These are phyloP conservation scores for Agaricus subrufescens DNA, from an alignment of 768 basidiomycete genomes.

Conservation along the genomic window DNA sequence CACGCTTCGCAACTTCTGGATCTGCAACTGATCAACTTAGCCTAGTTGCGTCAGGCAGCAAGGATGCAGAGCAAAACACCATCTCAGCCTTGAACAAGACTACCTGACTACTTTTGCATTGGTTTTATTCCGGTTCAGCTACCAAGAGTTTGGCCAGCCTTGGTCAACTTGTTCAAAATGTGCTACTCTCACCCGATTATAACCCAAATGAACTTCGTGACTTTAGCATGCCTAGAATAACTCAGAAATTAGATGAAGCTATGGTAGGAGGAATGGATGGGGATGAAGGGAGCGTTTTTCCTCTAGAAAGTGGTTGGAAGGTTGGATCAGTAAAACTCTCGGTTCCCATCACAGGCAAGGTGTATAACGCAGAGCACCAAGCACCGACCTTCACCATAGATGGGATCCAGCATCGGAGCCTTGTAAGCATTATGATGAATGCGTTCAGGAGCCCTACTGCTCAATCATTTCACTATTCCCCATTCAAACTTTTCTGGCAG, in stretches of 20 bases:
- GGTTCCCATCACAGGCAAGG: conserved; percentile 18
- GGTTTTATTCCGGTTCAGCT: not conserved
- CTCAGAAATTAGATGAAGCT: not conserved
- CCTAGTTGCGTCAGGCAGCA: not conserved
- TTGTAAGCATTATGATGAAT: conserved; percentile 9
- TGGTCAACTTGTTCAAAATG: conserved; percentile 16
- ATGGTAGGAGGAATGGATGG: not conserved
- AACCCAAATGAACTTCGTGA: conserved; percentile 14
- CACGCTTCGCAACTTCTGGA: not conserved
- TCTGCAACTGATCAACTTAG: not conserved
- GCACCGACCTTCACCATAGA: conserved; percentile 16
- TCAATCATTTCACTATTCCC: conserved; percentile 13
- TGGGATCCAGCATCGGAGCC: conserved; percentile 11
- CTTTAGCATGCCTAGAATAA: conserved; percentile 10
- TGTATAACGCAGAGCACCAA: conserved; percentile 12
- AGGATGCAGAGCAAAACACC: no score
- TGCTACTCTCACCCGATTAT: conserved; percentile 18
- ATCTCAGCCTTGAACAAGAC: not conserved
- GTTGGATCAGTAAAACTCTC: conserved; percentile 18
- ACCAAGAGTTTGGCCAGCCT: not conserved
- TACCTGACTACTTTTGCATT: not conserved
- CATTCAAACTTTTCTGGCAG: conserved; percentile 11
- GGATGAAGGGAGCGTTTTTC: not conserved
- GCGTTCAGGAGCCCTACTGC: conserved; percentile 12
- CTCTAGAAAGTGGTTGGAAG: conserved; percentile 17